Evolutionary conservation across 139 green algal species (phyloP), one percentile per base, ranked within the genome.

Genomic region (Zygnema circumcarinatum): DNA sequence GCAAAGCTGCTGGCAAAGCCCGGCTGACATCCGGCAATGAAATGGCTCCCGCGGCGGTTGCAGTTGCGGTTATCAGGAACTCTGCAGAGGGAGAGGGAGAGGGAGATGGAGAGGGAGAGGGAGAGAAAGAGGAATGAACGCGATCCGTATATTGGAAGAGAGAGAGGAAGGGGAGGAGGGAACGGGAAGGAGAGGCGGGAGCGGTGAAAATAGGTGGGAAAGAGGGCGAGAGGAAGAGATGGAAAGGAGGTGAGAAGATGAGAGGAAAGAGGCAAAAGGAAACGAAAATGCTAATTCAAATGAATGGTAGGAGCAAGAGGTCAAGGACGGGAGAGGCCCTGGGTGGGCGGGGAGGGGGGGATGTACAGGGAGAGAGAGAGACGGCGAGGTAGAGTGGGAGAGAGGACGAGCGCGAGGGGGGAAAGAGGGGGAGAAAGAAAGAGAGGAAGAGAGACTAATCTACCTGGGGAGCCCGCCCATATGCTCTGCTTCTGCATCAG

Each of bases 61-160:
- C 75, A 83, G 75, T 83, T 83, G 7, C 3, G 33, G 75, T 83
- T 83, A 25, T 83, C 38, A 3, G n/a, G 75, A 16, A 78, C 69
- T 53, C 35, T 78, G n/a, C n/a, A n/a, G 69, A 11, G 35, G 36
- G 69, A 53, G 35, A 39, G 35, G 69, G 69, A 53, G 69, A 39
- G 36, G 69, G 35, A 42, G 35, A 11, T 7, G 11, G 69, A 42
- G 69, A 41, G 7, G 11, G 36, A 41, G 69, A 42, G 35, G 16
- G 69, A 16, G 69, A 41, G 16, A 78, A 11, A 16, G 35, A 11
- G 29, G 56, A 72, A 29, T 35, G 29, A 29, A 29, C 56, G 29
- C 29, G 56, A 35, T 29, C 29, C 29, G 69, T 78, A 16, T 40
- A 29, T 53, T 11, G 11, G 69, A 78, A 16, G 35, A 39, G 36